Evolutionary conservation across 2,329 filamentous ascomycete genomes (phyloP).

Genomic region (Nemania sp.): DNA sequence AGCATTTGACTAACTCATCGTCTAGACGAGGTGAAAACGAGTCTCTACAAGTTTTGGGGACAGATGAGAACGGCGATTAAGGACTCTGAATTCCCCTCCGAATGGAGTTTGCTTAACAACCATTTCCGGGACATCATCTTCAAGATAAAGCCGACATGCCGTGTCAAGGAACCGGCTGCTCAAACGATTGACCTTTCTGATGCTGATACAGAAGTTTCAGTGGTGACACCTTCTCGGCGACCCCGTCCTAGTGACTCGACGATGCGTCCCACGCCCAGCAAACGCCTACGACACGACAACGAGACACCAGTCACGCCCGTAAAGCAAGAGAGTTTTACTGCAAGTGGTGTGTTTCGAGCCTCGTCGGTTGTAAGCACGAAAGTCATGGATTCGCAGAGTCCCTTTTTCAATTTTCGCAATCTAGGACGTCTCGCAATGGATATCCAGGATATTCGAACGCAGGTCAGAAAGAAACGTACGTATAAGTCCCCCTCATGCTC

Average conservation of each 20-base stretch:
- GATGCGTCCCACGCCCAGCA: slow-evolving; percentile 36
- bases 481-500: background rate
- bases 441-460: slow-evolving; percentile 55
- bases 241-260: slow-evolving; percentile 40
- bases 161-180: slow-evolving; percentile 35
- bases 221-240: slow-evolving; percentile 34
- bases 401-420: slow-evolving; percentile 47
- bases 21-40: slow-evolving; percentile 60
- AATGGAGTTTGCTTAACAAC: slow-evolving; percentile 41
- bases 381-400: slow-evolving; percentile 25
- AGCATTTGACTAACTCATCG: background rate
- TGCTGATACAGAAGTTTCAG: slow-evolving; percentile 35
- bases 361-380: slow-evolving; percentile 29
- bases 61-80: slow-evolving; percentile 58
- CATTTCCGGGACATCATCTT: slow-evolving; percentile 42
- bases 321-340: slow-evolving; percentile 45
- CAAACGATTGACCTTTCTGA: slow-evolving; percentile 40
- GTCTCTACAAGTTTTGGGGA: slow-evolving; percentile 61
- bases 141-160: slow-evolving; percentile 43
- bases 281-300: slow-evolving; percentile 33
- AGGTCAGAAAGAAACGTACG: slow-evolving; percentile 56
- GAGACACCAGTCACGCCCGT: slow-evolving; percentile 34
- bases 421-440: slow-evolving; percentile 50
- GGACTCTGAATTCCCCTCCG: slow-evolving; percentile 47
- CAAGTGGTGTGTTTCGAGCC: slow-evolving; percentile 36